phyloP scores from a whole-genome alignment of 2,329 filamentous ascomycete species.

The Botrytis pseudocinerea region DNA sequence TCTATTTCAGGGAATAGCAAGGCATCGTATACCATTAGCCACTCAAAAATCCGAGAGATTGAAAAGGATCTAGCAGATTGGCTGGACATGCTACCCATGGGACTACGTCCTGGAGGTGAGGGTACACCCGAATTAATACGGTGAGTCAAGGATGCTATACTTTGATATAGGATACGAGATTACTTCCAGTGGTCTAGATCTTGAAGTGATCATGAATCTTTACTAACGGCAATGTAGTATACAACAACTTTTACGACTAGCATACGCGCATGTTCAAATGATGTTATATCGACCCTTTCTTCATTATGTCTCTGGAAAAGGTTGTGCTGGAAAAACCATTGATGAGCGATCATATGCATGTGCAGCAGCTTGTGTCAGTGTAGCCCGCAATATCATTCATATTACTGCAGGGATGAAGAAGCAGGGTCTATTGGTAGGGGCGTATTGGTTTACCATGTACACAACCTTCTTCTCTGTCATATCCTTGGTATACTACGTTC shows the following conservation, averaged over 20 bases:
- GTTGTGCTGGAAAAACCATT: slow-evolving; percentile 56
- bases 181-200: background rate
- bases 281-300: slow-evolving; percentile 81
- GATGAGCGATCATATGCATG: slow-evolving; percentile 80
- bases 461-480: slow-evolving; percentile 81
- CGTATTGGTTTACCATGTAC: slow-evolving; percentile 86
- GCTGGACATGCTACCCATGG: slow-evolving; percentile 68
- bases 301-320: slow-evolving; percentile 73
- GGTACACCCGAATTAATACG: slow-evolving; percentile 72
- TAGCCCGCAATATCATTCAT: slow-evolving; percentile 71
- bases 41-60: slow-evolving; percentile 62
- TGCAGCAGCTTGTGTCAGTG: slow-evolving; percentile 59
- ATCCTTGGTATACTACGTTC: slow-evolving; percentile 75
- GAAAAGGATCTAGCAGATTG: slow-evolving; percentile 64
- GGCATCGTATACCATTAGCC: slow-evolving; percentile 61
- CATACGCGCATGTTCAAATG: slow-evolving; percentile 81
- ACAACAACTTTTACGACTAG: slow-evolving; percentile 75
- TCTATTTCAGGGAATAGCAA: slow-evolving; percentile 42
- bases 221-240: slow-evolving; percentile 45
- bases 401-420: slow-evolving; percentile 77
- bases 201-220: background rate
- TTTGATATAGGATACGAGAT: background rate
- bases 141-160: slow-evolving; percentile 50
- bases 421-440: slow-evolving; percentile 72
- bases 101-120: slow-evolving; percentile 77